Evolutionary conservation across 2,329 filamentous ascomycete species (phyloP).

Genomic region (Hymenoscyphus salicellus): DNA sequence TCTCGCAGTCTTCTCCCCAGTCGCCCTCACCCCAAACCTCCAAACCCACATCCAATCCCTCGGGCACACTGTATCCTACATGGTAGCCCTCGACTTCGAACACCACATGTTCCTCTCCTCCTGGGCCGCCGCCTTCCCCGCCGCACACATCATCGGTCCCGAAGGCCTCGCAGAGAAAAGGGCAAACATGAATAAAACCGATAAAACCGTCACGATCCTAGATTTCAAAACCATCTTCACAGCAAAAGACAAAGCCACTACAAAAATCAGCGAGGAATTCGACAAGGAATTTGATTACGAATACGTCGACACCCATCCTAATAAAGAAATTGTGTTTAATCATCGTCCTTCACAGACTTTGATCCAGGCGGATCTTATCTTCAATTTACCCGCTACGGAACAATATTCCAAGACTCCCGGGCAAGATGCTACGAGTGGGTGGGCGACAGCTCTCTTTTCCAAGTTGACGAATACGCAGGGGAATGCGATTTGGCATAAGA

Average conservation of each 20-base stretch:
- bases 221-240: conserved; percentile 68
- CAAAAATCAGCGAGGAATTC: conserved; percentile 70
- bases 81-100: conserved; percentile 83
- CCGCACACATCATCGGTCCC: conserved; percentile 76
- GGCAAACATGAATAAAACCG: conserved; percentile 53
- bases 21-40: conserved; percentile 75
- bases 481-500: conserved; percentile 68
- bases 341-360: conserved; percentile 76
- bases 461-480: conserved; percentile 61
- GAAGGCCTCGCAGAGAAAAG: conserved; percentile 84
- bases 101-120: conserved; percentile 91
- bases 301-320: conserved; percentile 74
- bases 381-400: conserved; percentile 84
- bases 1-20: conserved; percentile 88
- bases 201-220: conserved; percentile 41
- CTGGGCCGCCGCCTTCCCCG: conserved; percentile 77
- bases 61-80: conserved; percentile 72
- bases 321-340: conserved; percentile 84
- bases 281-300: conserved; percentile 83
- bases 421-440: conserved; percentile 52
- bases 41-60: conserved; percentile 62
- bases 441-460: conserved; percentile 56
- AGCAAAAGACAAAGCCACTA: conserved; percentile 47
- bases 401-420: conserved; percentile 65
- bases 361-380: conserved; percentile 86